These are phyloP conservation scores for Zalaria obscura DNA, from an alignment of 2,329 filamentous ascomycete genomes.

Conservation along the genomic window DNA sequence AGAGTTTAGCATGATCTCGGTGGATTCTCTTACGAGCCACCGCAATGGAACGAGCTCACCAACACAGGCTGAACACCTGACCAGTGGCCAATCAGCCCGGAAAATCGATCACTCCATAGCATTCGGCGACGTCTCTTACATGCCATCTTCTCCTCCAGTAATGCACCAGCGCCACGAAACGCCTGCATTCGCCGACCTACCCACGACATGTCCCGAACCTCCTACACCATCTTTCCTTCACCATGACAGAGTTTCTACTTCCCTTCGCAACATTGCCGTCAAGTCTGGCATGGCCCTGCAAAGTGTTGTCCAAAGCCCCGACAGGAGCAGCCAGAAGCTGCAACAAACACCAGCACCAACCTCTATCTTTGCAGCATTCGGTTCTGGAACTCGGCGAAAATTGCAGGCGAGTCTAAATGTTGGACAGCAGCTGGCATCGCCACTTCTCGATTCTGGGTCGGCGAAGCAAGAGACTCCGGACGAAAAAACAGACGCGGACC, in stretches of 20 bases:
- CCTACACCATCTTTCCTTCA: background rate
- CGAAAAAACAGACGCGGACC: too few relatives aligned
- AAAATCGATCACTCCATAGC: background rate
- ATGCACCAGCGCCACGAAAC: conserved; percentile 4
- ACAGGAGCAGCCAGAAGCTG: conserved; percentile 3
- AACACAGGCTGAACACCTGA: background rate
- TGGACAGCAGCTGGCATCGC: conserved; percentile 21
- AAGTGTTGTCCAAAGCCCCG: conserved; percentile 4
- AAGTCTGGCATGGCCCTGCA: conserved; percentile 7
- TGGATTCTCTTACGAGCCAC: conserved; percentile 28
- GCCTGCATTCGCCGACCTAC: conserved; percentile 2
- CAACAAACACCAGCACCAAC: conserved; percentile 2
- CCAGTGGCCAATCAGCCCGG: background rate
- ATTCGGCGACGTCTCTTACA: conserved; percentile 10
- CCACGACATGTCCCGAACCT: conserved; percentile 2
- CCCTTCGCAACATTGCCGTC: conserved; percentile 5
- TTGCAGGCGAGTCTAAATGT: conserved; percentile 23
- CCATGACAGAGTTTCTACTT: conserved; percentile 3
- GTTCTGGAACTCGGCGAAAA: conserved; percentile 22
- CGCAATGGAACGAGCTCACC: conserved; percentile 2
- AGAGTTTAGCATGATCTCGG: conserved; percentile 36
- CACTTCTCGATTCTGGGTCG: background rate
- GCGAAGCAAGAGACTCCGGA: background rate
- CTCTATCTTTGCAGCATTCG: conserved; percentile 21
- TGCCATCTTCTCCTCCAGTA: conserved; percentile 17